A percentile compares a stretch with the other conserved stretches of the same genome.
Evolutionary conservation across 1,284 basidiomycete species (phyloP).

Genomic region (Chondrostereum purpureum): DNA sequence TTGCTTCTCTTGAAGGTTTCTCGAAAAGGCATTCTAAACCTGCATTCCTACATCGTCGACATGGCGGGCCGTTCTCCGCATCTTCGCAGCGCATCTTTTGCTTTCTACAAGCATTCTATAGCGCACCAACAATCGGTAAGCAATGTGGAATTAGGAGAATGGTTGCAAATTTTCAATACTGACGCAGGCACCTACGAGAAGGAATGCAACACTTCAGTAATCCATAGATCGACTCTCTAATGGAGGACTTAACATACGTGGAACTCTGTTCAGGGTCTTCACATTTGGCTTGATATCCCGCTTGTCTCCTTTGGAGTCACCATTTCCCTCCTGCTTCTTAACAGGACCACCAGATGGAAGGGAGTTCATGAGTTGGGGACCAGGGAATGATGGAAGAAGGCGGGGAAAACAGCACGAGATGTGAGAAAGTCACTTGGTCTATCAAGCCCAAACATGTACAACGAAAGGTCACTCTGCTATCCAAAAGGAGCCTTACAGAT

Average conservation of each 20-base stretch:
- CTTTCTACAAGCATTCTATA: slow-evolving; percentile 77
- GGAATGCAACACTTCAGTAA: too few species aligned
- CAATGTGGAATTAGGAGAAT: slow-evolving; percentile 10
- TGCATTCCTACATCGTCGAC: slow-evolving; percentile 80
- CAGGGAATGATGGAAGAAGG: slow-evolving; percentile 3
- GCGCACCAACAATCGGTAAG: slow-evolving; percentile 12
- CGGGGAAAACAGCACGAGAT: background rate
- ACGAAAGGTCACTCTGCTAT: slow-evolving; percentile 7
- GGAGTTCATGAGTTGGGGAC: slow-evolving; percentile 8
- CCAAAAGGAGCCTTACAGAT: too few species aligned
- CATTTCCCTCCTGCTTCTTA: slow-evolving; percentile 33
- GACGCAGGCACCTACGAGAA: slow-evolving; percentile 80
- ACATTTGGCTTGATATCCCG: slow-evolving; percentile 60
- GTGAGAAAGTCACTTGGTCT: background rate
- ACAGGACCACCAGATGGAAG: slow-evolving; percentile 1
- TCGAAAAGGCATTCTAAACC: slow-evolving; percentile 86
- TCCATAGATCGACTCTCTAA: too few species aligned
- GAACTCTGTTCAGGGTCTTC: slow-evolving; percentile 76
- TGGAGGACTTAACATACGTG: too few species aligned
- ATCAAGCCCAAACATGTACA: slow-evolving; percentile 16
- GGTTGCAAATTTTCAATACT: slow-evolving; percentile 22
- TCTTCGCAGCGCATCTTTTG: slow-evolving; percentile 89
- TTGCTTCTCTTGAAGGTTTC: slow-evolving; percentile 79
- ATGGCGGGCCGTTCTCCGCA: slow-evolving; percentile 80
- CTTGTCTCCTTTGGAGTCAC: slow-evolving; percentile 38